These are phyloP conservation scores for Coprinopsis strossmayeri DNA, from an alignment of 768 basidiomycete species.

Conservation along the genomic window DNA sequence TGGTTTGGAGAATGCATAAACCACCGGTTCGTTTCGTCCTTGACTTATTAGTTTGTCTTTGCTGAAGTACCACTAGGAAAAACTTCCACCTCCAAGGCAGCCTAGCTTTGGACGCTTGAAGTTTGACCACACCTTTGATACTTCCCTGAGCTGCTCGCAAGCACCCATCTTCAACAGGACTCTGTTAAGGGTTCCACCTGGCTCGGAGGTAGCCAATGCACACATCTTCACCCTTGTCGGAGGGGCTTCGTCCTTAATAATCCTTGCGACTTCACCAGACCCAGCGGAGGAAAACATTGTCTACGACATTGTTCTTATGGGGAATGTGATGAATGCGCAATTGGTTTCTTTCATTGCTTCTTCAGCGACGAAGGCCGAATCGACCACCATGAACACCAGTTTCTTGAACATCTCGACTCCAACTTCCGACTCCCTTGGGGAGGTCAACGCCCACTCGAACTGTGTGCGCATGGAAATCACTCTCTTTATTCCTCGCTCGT, in stretches of 20 bases:
- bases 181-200: not conserved
- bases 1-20: not conserved
- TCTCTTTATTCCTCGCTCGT: slow-evolving; percentile 40
- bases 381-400: not conserved
- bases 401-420: not conserved
- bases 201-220: not conserved
- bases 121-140: not conserved
- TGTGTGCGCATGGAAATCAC: slow-evolving; percentile 46
- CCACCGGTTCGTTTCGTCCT: not conserved
- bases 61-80: not conserved
- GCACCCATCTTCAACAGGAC: not conserved
- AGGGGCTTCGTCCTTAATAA: slow-evolving; percentile 22
- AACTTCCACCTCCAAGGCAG: not conserved
- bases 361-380: not conserved
- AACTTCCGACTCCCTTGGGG: not conserved
- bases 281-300: slow-evolving; percentile 28
- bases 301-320: slow-evolving; percentile 37
- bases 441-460: not conserved
- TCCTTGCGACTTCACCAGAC: slow-evolving; percentile 31
- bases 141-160: not conserved
- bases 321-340: not conserved
- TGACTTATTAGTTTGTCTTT: not conserved
- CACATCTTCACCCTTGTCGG: not conserved
- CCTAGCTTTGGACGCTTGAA: not conserved
- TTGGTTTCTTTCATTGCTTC: no score